Evolutionary conservation across 2,329 filamentous ascomycete species (phyloP).

Genomic region (Colletotrichum sp.): DNA sequence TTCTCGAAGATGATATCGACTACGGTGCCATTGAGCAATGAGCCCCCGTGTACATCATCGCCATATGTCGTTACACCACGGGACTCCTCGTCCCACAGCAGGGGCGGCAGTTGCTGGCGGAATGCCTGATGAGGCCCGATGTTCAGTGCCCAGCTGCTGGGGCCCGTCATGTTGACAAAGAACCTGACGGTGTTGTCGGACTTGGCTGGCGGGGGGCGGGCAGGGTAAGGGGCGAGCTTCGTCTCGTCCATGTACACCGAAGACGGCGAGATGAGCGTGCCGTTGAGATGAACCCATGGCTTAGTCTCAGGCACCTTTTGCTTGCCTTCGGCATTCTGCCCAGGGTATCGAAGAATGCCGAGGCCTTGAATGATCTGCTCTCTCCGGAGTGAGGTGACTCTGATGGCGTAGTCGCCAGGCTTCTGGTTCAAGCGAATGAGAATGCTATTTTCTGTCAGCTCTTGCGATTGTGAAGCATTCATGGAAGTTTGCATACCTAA

Average conservation of each 20-base stretch:
- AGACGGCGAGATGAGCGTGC: constrained; percentile 1
- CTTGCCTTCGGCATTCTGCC: background rate
- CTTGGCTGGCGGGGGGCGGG: background rate
- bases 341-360: constrained; percentile 8
- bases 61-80: constrained; percentile 9
- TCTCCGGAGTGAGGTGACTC: constrained; percentile 1
- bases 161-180: constrained; percentile 17
- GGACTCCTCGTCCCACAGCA: constrained; percentile 5
- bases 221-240: constrained; percentile 8
- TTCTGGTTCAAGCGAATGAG: background rate
- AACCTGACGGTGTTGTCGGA: constrained; percentile 8
- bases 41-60: background rate
- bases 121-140: constrained; percentile 11
- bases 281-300: constrained; percentile 8
- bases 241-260: constrained; percentile 10
- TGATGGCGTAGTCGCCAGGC: background rate
- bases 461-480: background rate
- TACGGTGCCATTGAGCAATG: background rate
- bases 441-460: background rate
- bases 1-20: constrained; percentile 18
- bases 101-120: constrained; percentile 6
- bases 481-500: background rate
- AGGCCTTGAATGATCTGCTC: constrained; percentile 12
- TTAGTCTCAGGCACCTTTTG: background rate
- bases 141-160: constrained; percentile 9